A percentile compares a stretch with the other conserved stretches of the same genome.
These are phyloP conservation scores for Calonectria pauciramosa DNA, from an alignment of 2,329 filamentous ascomycete species.

Conservation along the genomic window DNA sequence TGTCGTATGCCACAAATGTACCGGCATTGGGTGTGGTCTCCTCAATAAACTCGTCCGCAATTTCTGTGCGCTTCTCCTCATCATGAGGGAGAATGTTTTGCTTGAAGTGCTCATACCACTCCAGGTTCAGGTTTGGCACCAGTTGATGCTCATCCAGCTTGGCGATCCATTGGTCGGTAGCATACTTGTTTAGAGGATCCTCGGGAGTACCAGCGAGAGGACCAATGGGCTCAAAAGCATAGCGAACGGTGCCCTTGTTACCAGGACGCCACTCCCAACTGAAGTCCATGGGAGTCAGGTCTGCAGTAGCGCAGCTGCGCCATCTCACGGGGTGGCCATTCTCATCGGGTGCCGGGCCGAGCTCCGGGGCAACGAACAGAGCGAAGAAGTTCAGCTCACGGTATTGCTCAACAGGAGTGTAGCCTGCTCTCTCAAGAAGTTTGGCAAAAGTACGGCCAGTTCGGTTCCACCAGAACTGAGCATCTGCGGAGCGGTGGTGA, in stretches of 20 bases:
- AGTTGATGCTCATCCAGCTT: not conserved
- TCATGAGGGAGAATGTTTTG: not conserved
- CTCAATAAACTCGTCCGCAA: not conserved
- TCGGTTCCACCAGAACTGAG: constrained; percentile 2
- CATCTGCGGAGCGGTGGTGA: not conserved
- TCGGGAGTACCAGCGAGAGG: not conserved
- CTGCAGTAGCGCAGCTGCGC: not conserved
- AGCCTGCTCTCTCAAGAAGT: not conserved
- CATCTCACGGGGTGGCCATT: not conserved
- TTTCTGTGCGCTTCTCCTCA: not conserved
- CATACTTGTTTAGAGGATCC: not conserved
- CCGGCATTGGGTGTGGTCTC: constrained; percentile 5
- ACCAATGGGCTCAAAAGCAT: not conserved
- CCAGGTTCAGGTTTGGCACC: constrained; percentile 4
- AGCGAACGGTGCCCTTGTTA: not conserved
- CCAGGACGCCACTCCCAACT: constrained; percentile 3
- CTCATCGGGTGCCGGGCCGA: not conserved
- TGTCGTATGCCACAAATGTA: constrained; percentile 2
- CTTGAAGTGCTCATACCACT: constrained; percentile 7
- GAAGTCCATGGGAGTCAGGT: not conserved
- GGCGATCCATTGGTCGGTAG: not conserved
- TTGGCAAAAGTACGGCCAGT: not conserved
- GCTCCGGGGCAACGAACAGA: not conserved
- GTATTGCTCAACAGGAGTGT: not conserved
- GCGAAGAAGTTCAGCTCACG: constrained; percentile 9